phyloP scores from a whole-genome alignment of 495 filamentous ascomycete species.

The Trichoderma parareesei region DNA sequence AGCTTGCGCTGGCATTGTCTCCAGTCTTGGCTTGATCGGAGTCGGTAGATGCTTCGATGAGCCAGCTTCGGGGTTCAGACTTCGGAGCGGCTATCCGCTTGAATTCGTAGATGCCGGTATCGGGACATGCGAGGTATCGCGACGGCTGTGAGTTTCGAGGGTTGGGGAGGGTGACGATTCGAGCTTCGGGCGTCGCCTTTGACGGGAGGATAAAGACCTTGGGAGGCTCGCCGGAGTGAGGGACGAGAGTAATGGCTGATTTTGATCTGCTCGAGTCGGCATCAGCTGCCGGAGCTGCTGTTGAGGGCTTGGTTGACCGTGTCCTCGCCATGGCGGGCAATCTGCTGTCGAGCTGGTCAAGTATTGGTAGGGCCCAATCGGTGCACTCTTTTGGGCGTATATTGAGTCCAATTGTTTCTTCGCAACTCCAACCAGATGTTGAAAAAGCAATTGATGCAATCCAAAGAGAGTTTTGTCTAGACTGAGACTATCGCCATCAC shows the following conservation, averaged over 20 bases:
- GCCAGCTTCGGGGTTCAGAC: constrained; percentile 56
- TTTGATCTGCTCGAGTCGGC: constrained; percentile 18
- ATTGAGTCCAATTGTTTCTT: too few species aligned
- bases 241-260: constrained; percentile 28
- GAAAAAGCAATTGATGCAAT: too few species aligned
- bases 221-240: constrained; percentile 38
- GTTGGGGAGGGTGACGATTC: constrained; percentile 70
- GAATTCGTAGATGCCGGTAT: constrained; percentile 79
- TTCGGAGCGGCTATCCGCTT: constrained; percentile 62
- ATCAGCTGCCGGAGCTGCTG: constrained; percentile 19
- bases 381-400: not conserved
- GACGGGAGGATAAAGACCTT: constrained; percentile 78
- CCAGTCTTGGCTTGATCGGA: constrained; percentile 6
- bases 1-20: constrained; percentile 13
- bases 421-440: too few species aligned
- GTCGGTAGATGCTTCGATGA: constrained; percentile 36
- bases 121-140: constrained; percentile 74
- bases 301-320: constrained; percentile 20
- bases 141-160: constrained; percentile 57
- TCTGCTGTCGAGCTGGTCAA: not conserved
- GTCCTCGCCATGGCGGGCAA: constrained; percentile 21
- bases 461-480: too few species aligned
- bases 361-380: not conserved
- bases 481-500: too few species aligned
- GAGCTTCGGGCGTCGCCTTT: constrained; percentile 49